These are phyloP conservation scores for Colletotrichum plurivorum DNA, from an alignment of 2,329 filamentous ascomycete genomes.

Conservation along the genomic window DNA sequence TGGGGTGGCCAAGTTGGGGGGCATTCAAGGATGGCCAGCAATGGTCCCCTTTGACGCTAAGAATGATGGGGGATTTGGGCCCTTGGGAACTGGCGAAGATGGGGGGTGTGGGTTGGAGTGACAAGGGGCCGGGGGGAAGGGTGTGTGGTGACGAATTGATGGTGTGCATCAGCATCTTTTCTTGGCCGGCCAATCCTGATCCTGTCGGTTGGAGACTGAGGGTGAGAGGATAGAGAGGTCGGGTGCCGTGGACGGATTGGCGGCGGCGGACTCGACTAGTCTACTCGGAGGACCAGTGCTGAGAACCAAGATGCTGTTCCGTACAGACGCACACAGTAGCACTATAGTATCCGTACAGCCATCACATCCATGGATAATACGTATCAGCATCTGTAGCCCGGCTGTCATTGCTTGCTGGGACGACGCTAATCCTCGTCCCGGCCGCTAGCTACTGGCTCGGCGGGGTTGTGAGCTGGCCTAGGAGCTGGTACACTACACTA, in stretches of 20 bases:
- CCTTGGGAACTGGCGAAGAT: constrained; percentile 22
- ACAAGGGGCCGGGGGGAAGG: constrained; percentile 21
- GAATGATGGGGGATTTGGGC: constrained; percentile 33
- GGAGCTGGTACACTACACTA: neutral
- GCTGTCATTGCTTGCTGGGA: constrained; percentile 15
- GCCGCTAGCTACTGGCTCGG: constrained; percentile 10
- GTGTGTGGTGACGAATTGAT: constrained; percentile 29
- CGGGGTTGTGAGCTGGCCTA: constrained; percentile 20
- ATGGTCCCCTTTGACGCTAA: constrained; percentile 32
- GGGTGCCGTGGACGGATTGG: constrained; percentile 21
- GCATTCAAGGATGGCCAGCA: constrained; percentile 34
- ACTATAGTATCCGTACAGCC: no score
- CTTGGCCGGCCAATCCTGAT: constrained; percentile 36
- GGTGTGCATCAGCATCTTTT: constrained; percentile 38
- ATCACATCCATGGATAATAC: no score
- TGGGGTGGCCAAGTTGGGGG: constrained; percentile 36
- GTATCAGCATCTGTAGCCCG: constrained; percentile 14
- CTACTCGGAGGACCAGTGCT: constrained; percentile 2
- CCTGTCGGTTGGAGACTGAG: constrained; percentile 22
- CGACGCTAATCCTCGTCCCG: constrained; percentile 19
- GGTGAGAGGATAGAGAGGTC: constrained; percentile 23
- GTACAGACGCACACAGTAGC: no score
- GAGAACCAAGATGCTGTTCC: no score
- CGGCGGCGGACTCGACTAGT: constrained; percentile 15
- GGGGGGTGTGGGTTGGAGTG: constrained; percentile 27